Evolutionary conservation across 345 rosid genomes (phyloP).

Genomic region (Gossypium stocksii): DNA sequence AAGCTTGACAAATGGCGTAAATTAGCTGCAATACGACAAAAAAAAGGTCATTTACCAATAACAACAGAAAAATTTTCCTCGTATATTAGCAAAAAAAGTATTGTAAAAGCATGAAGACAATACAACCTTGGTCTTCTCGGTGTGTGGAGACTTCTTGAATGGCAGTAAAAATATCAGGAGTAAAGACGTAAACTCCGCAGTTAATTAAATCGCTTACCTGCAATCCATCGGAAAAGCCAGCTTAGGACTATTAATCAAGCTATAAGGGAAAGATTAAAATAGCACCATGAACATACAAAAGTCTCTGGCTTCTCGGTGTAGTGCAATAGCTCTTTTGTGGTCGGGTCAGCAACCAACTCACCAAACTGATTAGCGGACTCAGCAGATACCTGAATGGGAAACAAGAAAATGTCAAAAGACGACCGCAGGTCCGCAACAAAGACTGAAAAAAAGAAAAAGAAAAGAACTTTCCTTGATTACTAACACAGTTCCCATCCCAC

Average conservation of each 20-base stretch:
- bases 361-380: constrained; percentile 86
- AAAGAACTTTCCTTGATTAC: constrained; percentile 60
- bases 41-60: neutral
- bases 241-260: neutral
- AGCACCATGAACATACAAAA: constrained; percentile 49
- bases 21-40: constrained; percentile 32
- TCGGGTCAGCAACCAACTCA: constrained; percentile 73
- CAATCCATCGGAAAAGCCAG: constrained; percentile 8
- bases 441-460: neutral
- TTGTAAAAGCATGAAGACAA: neutral
- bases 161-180: constrained; percentile 56
- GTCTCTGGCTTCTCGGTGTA: constrained; percentile 92
- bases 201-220: constrained; percentile 85
- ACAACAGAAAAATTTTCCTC: neutral
- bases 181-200: constrained; percentile 78
- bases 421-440: neutral
- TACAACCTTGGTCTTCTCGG: constrained; percentile 58
- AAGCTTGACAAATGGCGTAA: constrained; percentile 27
- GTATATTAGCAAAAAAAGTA: neutral
- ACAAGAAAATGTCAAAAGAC: neutral
- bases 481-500: constrained; percentile 77
- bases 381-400: constrained; percentile 63
- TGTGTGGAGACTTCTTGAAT: constrained; percentile 50
- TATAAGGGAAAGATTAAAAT: neutral
- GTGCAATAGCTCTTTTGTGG: constrained; percentile 71